These are phyloP conservation scores for Coniochaeta prunicola DNA, from an alignment of 2,329 filamentous ascomycete species.

Conservation along the genomic window DNA sequence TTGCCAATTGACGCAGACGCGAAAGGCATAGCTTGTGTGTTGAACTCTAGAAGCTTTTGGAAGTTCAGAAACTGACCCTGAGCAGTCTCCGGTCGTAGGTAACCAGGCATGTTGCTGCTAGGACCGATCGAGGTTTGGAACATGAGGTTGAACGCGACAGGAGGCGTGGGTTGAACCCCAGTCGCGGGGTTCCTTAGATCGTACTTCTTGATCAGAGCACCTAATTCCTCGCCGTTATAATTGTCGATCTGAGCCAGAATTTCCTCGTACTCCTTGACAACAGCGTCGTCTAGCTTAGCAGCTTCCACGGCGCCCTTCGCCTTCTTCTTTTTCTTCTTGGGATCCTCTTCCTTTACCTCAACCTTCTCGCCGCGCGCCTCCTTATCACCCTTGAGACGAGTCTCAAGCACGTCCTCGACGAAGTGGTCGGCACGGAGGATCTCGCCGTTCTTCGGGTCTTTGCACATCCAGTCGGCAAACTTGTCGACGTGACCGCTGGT, in stretches of 20 bases:
- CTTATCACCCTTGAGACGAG: slow-evolving; percentile 81
- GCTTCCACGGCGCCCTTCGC: slow-evolving; percentile 66
- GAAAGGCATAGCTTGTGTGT: slow-evolving; percentile 92
- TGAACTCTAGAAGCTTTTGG: slow-evolving; percentile 91
- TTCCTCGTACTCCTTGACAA: slow-evolving; percentile 86
- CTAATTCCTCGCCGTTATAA: slow-evolving; percentile 81
- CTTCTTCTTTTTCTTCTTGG: slow-evolving; percentile 74
- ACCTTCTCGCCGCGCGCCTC: slow-evolving; percentile 80
- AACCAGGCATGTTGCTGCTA: slow-evolving; percentile 78
- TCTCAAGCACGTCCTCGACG: slow-evolving; percentile 88
- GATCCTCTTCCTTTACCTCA: slow-evolving; percentile 65
- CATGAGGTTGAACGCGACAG: slow-evolving; percentile 96
- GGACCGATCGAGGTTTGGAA: slow-evolving; percentile 94
- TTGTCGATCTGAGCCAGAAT: slow-evolving; percentile 91
- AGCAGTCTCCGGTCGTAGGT: slow-evolving; percentile 87
- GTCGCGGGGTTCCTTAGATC: slow-evolving; percentile 84
- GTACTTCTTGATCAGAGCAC: slow-evolving; percentile 81
- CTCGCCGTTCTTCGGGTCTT: slow-evolving; percentile 95
- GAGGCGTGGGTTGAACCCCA: slow-evolving; percentile 67
- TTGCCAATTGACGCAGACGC: slow-evolving; percentile 96
- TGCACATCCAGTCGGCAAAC: slow-evolving; percentile 99
- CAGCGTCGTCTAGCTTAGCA: slow-evolving; percentile 78
- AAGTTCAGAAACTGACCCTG: slow-evolving; percentile 99
- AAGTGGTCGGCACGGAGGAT: slow-evolving; percentile 95
- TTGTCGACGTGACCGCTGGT: slow-evolving; percentile 96